Evolutionary conservation across 306 rosid species (phyloP), one percentile per base, ranked within the genome.

Genomic region (Cercis canadensis): DNA sequence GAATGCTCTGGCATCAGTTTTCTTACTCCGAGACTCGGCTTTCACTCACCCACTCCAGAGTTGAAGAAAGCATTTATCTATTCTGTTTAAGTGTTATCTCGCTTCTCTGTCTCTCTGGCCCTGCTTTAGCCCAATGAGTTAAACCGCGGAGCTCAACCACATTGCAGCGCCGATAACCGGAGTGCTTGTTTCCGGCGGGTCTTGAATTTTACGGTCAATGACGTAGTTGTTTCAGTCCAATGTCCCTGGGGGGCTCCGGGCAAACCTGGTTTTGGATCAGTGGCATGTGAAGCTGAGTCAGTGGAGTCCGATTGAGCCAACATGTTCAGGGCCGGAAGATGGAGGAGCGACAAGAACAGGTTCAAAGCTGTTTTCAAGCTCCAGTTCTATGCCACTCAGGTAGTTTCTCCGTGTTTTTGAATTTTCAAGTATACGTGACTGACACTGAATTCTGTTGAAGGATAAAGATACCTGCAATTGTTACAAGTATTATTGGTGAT

Each of bases 321-420:
- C 14, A 94, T 94, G 99, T 91, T 94, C 80, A 95, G 86, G 85
- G 72, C 97, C 67, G 80, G 91, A 57, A 86, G 89, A 84, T 89
- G 99, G 99, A 89, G 90, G 76, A 83, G 83, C 78, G 97, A 94
- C 58, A 94, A 88, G 89, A 89, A 80, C 74, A 89, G 82, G 78
- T 51, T 91, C 84, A 91, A 87, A 55, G 84, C 79, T 57, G 86
- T 83, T 72, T 95, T 89, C 85, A 91, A 86, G 67, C 85, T 95
- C 73, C 90, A 89, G 50, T 91, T 95, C 69, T 83, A 83, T 82
- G 90, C 72, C 64, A 87, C 99, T 60, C 87, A 87, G 96, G 99
- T 92, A 16, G 45, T 17, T 69, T 67, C 45, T 16, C 8, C 29
- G 3, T 52, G 32, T 8, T 37, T 29, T 37, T 45, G 9, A 4